Evolutionary conservation across 2,329 filamentous ascomycete genomes (phyloP).

Genomic region (Chrysoporthe puriensis): DNA sequence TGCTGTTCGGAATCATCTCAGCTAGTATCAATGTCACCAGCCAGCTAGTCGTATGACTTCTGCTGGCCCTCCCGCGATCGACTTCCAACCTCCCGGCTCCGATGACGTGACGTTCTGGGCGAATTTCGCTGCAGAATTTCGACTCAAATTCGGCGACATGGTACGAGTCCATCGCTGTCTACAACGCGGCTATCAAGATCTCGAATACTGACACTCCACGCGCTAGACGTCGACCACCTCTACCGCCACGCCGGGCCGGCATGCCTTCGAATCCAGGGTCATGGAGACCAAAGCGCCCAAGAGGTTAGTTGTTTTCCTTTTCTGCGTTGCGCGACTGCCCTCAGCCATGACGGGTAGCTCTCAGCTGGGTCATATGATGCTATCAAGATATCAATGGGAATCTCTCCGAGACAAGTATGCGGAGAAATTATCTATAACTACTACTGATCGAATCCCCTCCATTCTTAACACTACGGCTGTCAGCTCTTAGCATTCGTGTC

Average conservation of each 20-base stretch:
- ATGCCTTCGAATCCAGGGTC: slow-evolving; percentile 79
- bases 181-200: background rate
- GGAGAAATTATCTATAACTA: slow-evolving; percentile 81
- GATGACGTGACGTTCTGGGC: slow-evolving; percentile 34
- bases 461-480: slow-evolving; percentile 30
- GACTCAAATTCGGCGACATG: slow-evolving; percentile 35
- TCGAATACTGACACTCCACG: slow-evolving; percentile 22
- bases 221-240: slow-evolving; percentile 71
- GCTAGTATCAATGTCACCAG: slow-evolving; percentile 17
- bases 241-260: slow-evolving; percentile 70
- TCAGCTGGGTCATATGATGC: slow-evolving; percentile 66
- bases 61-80: slow-evolving; percentile 26
- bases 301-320: slow-evolving; percentile 65
- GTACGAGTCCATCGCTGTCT: slow-evolving; percentile 26
- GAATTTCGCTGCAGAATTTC: slow-evolving; percentile 34
- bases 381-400: slow-evolving; percentile 94
- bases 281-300: slow-evolving; percentile 87
- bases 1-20: slow-evolving; percentile 9
- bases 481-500: slow-evolving; percentile 9
- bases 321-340: slow-evolving; percentile 15
- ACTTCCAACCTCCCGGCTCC: slow-evolving; percentile 28
- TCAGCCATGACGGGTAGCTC: slow-evolving; percentile 29
- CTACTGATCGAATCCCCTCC: slow-evolving; percentile 69
- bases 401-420: slow-evolving; percentile 98
- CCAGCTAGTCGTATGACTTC: slow-evolving; percentile 28